These are phyloP conservation scores for Parathielavia hyrcaniae DNA, from an alignment of 495 filamentous ascomycete species.

Conservation along the genomic window DNA sequence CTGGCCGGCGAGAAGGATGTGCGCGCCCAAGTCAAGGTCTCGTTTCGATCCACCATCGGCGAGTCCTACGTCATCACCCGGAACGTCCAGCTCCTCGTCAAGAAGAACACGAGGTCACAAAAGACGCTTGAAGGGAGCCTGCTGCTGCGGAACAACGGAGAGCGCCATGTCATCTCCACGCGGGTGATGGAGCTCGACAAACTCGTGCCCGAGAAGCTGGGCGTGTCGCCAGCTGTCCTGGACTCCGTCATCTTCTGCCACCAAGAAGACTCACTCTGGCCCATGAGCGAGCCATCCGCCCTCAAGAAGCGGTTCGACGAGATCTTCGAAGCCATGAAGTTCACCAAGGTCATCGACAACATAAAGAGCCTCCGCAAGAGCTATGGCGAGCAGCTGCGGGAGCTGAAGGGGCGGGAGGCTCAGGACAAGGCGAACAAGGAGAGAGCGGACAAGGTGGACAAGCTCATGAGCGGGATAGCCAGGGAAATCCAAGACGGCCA, in stretches of 20 bases:
- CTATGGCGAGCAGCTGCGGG: conserved; percentile 65
- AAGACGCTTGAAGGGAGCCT: conserved; percentile 80
- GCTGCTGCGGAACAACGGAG: conserved; percentile 70
- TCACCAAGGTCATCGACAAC: conserved; percentile 94
- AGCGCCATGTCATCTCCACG: conserved; percentile 68
- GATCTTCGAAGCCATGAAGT: conserved; percentile 94
- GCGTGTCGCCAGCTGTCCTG: conserved; percentile 82
- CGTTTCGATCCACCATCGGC: conserved; percentile 69
- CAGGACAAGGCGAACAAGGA: conserved; percentile 82
- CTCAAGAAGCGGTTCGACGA: conserved; percentile 95
- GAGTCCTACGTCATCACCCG: conserved; percentile 73
- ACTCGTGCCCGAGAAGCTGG: conserved; percentile 78
- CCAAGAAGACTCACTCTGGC: conserved; percentile 96
- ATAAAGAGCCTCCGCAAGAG: conserved; percentile 80
- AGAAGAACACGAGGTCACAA: conserved; percentile 62
- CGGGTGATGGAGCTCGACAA: conserved; percentile 71
- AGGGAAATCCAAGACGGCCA: conserved; percentile 67
- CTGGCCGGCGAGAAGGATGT: conserved; percentile 85
- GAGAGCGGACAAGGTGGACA: conserved; percentile 65
- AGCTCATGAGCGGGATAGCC: conserved; percentile 55
- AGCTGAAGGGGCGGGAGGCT: conserved; percentile 64
- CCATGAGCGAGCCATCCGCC: conserved; percentile 79
- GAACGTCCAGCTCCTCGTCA: conserved; percentile 76
- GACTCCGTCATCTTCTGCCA: conserved; percentile 97
- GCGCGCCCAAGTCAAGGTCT: conserved; percentile 81